Evolutionary conservation across 2,329 filamentous ascomycete genomes (phyloP).

Genomic region (Fusarium papillatum): DNA sequence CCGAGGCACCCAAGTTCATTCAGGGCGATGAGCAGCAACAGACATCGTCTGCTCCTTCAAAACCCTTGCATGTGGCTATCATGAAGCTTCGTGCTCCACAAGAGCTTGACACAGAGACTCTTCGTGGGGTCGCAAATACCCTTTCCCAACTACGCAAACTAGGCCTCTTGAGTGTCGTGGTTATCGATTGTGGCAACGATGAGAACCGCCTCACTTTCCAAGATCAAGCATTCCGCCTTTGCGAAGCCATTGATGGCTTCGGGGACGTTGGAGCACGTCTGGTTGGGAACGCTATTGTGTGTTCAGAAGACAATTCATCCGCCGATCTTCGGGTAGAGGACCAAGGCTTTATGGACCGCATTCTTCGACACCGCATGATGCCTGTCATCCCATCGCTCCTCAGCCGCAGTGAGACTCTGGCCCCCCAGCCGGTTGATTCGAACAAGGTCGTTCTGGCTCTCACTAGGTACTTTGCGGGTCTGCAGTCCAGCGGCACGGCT

Average conservation of each 20-base stretch:
- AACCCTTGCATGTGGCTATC: conserved; percentile 76
- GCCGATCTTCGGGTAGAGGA: conserved; percentile 48
- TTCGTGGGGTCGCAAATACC: conserved; percentile 85
- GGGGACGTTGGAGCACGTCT: conserved; percentile 77
- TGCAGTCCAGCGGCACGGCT: conserved; percentile 59
- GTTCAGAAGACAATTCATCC: conserved; percentile 16
- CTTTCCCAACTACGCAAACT: conserved; percentile 86
- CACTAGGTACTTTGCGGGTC: conserved; percentile 80
- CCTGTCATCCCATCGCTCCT: conserved; percentile 58
- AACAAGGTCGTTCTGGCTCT: conserved; percentile 82
- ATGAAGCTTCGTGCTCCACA: conserved; percentile 87
- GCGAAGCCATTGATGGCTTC: conserved; percentile 79
- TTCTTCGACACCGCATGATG: conserved; percentile 49
- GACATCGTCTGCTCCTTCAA: conserved; percentile 24
- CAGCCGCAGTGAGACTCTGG: conserved; percentile 55
- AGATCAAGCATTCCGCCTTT: conserved; percentile 79
- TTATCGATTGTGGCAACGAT: conserved; percentile 78
- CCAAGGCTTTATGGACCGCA: conserved; percentile 46
- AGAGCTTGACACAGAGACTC: conserved; percentile 73
- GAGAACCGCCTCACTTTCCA: conserved; percentile 58
- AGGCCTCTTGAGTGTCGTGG: conserved; percentile 85
- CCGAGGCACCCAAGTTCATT: conserved; percentile 50
- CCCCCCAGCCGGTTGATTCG: conserved; percentile 56
- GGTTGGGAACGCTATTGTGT: conserved; percentile 63
- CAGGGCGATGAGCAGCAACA: conserved; percentile 46